Evolutionary conservation across 768 basidiomycete genomes (phyloP).

Genomic region (Suillus bovinus): DNA sequence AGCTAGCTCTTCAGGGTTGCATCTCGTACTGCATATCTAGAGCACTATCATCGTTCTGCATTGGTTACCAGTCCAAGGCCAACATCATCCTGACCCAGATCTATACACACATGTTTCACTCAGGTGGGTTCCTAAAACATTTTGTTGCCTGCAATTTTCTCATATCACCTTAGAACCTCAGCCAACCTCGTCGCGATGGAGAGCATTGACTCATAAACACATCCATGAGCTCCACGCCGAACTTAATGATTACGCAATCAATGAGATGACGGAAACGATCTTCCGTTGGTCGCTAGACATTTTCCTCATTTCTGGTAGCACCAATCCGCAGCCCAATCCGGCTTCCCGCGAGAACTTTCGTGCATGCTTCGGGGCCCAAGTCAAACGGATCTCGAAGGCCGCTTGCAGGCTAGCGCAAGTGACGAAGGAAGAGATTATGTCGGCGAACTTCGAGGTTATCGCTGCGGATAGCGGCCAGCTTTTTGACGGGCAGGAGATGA

Average conservation of each 20-base stretch:
- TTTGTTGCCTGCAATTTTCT: slow-evolving; percentile 14
- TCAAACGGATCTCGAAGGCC: slow-evolving; percentile 64
- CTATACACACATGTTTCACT: slow-evolving; percentile 55
- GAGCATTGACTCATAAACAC: slow-evolving; percentile 68
- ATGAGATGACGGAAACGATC: slow-evolving; percentile 74
- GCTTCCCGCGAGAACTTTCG: slow-evolving; percentile 44
- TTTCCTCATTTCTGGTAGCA: slow-evolving; percentile 61
- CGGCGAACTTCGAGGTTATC: slow-evolving; percentile 72
- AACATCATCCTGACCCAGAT: slow-evolving; percentile 65
- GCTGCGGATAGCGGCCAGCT: slow-evolving; percentile 53
- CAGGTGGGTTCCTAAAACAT: slow-evolving; percentile 39
- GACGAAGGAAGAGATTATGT: slow-evolving; percentile 73
- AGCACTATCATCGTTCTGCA: slow-evolving; percentile 68
- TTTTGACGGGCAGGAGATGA: slow-evolving; percentile 54
- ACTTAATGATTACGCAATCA: slow-evolving; percentile 62
- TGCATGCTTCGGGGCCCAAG: slow-evolving; percentile 55
- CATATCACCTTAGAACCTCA: slow-evolving; percentile 56
- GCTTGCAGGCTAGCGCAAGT: slow-evolving; percentile 65
- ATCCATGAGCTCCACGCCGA: slow-evolving; percentile 69
- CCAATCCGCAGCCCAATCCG: slow-evolving; percentile 38
- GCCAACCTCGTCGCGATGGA: slow-evolving; percentile 77
- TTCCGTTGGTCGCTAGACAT: slow-evolving; percentile 72
- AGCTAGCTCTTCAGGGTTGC: slow-evolving; percentile 73
- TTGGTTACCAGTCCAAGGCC: slow-evolving; percentile 70
- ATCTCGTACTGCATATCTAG: slow-evolving; percentile 66